phyloP scores from a whole-genome alignment of 768 basidiomycete species.

The Tricholoma furcatifolium region DNA sequence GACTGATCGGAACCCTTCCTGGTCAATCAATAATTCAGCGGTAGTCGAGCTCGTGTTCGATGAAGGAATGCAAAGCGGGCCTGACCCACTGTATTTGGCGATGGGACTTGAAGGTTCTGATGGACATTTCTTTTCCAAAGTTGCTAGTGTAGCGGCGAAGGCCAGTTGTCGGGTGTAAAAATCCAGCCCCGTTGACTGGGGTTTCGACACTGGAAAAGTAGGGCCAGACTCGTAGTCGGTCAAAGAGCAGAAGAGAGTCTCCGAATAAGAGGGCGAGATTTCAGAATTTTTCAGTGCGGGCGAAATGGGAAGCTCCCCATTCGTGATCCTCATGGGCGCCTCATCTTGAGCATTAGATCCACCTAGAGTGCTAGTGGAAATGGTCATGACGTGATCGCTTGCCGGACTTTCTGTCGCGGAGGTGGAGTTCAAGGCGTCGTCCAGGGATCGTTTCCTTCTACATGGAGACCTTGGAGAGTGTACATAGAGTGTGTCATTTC shows the following conservation, averaged over 20 bases:
- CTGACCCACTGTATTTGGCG: background rate
- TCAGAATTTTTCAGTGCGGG: background rate
- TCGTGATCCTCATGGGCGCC: background rate
- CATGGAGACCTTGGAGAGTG: too few relatives aligned
- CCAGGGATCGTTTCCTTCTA: too few relatives aligned
- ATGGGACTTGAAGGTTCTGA: conserved; percentile 14
- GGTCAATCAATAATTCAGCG: conserved; percentile 74
- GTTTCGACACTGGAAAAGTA: background rate
- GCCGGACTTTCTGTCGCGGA: background rate
- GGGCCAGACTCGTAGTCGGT: conserved; percentile 8
- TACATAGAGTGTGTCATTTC: too few relatives aligned
- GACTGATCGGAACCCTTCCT: conserved; percentile 76
- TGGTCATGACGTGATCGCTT: background rate
- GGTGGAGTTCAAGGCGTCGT: background rate
- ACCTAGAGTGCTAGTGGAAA: background rate
- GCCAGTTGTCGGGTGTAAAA: conserved; percentile 3
- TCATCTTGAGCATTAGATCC: background rate
- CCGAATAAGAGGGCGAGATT: background rate
- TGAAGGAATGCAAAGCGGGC: background rate
- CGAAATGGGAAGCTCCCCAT: background rate
- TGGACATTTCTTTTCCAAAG: conserved; percentile 10
- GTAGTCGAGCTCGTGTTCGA: conserved; percentile 18
- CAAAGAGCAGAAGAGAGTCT: background rate
- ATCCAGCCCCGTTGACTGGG: background rate
- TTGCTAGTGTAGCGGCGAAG: conserved; percentile 10